A percentile compares a stretch with the other conserved stretches of the same genome.
Evolutionary conservation across 2,329 filamentous ascomycete species (phyloP).

Genomic region (Berkeleyomyces basicola): DNA sequence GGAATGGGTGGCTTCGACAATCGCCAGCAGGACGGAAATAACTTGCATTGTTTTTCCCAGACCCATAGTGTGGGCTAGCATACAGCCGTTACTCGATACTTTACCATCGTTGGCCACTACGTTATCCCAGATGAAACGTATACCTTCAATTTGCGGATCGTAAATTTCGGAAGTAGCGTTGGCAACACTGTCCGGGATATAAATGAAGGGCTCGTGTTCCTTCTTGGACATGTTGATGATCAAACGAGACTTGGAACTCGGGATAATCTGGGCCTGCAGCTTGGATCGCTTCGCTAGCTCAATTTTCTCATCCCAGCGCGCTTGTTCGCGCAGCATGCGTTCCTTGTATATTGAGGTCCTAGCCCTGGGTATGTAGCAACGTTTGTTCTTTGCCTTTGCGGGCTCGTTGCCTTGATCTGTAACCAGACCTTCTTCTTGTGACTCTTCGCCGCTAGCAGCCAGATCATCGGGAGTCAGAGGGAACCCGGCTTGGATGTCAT

Average conservation of each 20-base stretch:
- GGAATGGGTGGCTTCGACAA: conserved; percentile 50
- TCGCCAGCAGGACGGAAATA: conserved; percentile 63
- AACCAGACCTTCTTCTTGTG: neutral
- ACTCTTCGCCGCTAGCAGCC: neutral
- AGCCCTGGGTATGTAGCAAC: conserved; percentile 29
- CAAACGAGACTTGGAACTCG: conserved; percentile 29
- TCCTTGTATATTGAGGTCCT: conserved; percentile 36
- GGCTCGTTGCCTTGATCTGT: neutral
- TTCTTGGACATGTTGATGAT: conserved; percentile 52
- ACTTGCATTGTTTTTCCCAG: conserved; percentile 87
- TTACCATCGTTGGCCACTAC: conserved; percentile 40
- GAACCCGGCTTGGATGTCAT: conserved; percentile 4
- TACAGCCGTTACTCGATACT: conserved; percentile 47
- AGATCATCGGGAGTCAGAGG: conserved; percentile 10
- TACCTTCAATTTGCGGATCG: conserved; percentile 62
- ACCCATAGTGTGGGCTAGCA: conserved; percentile 82
- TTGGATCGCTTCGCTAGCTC: conserved; percentile 17
- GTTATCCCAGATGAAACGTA: conserved; percentile 81
- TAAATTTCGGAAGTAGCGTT: conserved; percentile 38
- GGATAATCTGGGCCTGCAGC: conserved; percentile 28
- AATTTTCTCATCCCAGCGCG: conserved; percentile 37
- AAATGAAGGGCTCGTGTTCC: conserved; percentile 43
- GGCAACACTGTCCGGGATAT: conserved; percentile 48
- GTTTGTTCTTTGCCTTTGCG: conserved; percentile 16
- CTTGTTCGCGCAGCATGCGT: conserved; percentile 35